A percentile compares a stretch with the other conserved stretches of the same genome.
Conservation (phyloP, 768 basidiomycete genomes). For the Termitomyces sp. region DNA sequence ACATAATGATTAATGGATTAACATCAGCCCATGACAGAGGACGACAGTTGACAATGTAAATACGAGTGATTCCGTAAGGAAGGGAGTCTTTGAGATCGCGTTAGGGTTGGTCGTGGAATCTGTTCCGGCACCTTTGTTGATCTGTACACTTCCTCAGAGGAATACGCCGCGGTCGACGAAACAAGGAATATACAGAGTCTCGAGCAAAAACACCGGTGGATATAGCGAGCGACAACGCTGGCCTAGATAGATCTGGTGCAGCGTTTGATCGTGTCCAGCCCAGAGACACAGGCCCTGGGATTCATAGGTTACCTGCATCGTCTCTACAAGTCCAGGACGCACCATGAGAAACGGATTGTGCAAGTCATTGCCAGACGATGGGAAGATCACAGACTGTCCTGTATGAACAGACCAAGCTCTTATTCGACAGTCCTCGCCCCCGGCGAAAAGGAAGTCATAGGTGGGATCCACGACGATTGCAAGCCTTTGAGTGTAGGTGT, state of each 20-base stretch:
- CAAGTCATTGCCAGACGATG: background rate
- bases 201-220: too few relatives aligned
- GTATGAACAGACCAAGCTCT: constrained; percentile 65
- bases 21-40: background rate
- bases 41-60: background rate
- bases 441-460: constrained; percentile 60
- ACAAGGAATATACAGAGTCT: background rate
- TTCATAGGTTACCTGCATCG: constrained; percentile 47
- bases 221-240: constrained; percentile 2
- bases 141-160: too few relatives aligned
- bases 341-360: constrained; percentile 26
- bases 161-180: background rate
- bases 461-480: constrained; percentile 55
- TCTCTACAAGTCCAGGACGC: constrained; percentile 35
- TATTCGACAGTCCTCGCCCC: constrained; percentile 60
- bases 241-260: constrained; percentile 43
- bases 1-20: background rate
- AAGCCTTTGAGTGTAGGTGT: constrained; percentile 43
- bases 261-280: constrained; percentile 32
- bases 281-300: constrained; percentile 40
- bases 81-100: background rate
- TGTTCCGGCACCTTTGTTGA: background rate
- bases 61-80: background rate
- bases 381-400: constrained; percentile 36
- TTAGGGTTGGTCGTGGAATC: background rate